phyloP scores from a whole-genome alignment of 2,329 filamentous ascomycete species.

The Aureobasidium mangrovei region DNA sequence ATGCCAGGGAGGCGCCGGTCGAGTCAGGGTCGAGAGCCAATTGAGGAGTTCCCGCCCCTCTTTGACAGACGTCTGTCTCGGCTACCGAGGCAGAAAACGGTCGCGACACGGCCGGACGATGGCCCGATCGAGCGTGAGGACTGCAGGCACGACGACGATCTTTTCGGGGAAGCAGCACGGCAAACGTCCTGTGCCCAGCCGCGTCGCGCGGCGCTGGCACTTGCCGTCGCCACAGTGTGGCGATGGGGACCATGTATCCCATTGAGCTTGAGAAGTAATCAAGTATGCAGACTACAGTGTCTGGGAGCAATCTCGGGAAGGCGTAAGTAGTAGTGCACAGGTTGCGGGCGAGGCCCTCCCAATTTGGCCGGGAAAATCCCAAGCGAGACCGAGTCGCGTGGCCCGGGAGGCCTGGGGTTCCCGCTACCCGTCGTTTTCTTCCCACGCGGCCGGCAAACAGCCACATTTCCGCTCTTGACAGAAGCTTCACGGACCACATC shows the following conservation, averaged over 20 bases:
- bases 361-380: not conserved
- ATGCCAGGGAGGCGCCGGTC: not conserved
- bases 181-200: not conserved
- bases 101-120: not conserved
- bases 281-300: not conserved
- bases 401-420: slow-evolving; percentile 6
- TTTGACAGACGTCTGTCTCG: not conserved
- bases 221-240: not conserved
- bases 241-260: not conserved
- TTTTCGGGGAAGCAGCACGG: not conserved
- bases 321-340: not conserved
- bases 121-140: not conserved
- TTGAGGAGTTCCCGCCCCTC: not conserved
- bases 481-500: slow-evolving; percentile 5
- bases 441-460: slow-evolving; percentile 3
- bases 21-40: slow-evolving; percentile 1
- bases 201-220: not conserved
- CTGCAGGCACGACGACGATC: not conserved
- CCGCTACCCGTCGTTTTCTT: not conserved
- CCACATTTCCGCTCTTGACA: slow-evolving; percentile 8
- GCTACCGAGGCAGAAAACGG: slow-evolving; percentile 9
- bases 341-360: not conserved
- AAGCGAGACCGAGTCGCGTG: slow-evolving; percentile 4
- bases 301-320: not conserved
- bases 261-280: not conserved